A percentile compares a stretch with the other conserved stretches of the same genome.
Evolutionary conservation across 169 alveolate genomes (phyloP).

Genomic region (Plasmodium vivax): DNA sequence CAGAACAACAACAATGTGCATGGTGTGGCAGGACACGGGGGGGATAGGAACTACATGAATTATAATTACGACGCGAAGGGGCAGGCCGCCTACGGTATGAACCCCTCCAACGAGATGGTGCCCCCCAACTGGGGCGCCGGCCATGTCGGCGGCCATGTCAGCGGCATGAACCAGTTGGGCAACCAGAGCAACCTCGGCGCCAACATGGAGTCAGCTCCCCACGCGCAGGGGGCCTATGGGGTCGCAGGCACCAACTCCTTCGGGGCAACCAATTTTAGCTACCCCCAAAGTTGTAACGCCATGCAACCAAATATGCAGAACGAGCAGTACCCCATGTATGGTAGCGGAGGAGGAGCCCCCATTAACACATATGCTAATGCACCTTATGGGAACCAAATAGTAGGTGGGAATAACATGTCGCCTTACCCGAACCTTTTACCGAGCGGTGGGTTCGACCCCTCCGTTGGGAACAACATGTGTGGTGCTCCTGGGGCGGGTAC

Average conservation of each 20-base stretch:
- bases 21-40: neutral
- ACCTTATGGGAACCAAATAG: neutral
- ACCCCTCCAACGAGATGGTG: neutral
- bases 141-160: neutral
- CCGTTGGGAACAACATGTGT: neutral
- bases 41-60: neutral
- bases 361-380: neutral
- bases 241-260: neutral
- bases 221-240: neutral
- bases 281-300: neutral
- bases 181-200: neutral
- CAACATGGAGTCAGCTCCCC: neutral
- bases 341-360: neutral
- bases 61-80: neutral
- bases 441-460: constrained; percentile 3
- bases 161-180: neutral
- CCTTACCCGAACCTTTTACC: constrained; percentile 1
- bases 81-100: neutral
- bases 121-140: neutral
- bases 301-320: neutral
- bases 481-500: neutral
- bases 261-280: neutral
- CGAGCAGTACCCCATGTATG: neutral
- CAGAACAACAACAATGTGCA: neutral
- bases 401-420: neutral